phyloP scores from a whole-genome alignment of 139 green algal species.

The Protoeuglena noctilucae region DNA sequence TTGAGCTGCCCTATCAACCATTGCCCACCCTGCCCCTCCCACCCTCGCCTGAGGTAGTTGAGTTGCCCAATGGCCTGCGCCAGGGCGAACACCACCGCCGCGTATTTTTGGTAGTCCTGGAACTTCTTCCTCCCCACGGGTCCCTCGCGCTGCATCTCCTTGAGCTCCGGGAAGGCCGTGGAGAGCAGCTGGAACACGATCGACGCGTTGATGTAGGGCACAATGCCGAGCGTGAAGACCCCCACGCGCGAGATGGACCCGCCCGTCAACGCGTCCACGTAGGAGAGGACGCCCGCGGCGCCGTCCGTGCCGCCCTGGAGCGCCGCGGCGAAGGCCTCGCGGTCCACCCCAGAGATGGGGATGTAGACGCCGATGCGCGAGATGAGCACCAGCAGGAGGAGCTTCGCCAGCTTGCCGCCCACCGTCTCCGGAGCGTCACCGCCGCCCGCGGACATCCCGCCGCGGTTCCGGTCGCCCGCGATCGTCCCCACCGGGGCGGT shows the following conservation, averaged over 20 bases:
- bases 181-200: constrained; percentile 79
- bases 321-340: constrained; percentile 54
- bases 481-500: no score
- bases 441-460: no score
- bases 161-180: constrained; percentile 69
- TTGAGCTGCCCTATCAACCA: no score
- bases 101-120: constrained; percentile 77
- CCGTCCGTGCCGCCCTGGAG: constrained; percentile 19
- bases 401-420: constrained; percentile 18
- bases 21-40: no score
- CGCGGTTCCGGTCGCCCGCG: no score
- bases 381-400: constrained; percentile 56
- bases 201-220: constrained; percentile 97
- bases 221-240: constrained; percentile 97
- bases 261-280: constrained; percentile 82
- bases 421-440: no score
- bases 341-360: constrained; percentile 75
- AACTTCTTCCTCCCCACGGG: constrained; percentile 66
- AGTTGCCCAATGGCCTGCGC: constrained; percentile 77
- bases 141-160: constrained; percentile 91
- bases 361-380: constrained; percentile 85
- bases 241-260: constrained; percentile 58
- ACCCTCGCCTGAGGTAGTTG: no score
- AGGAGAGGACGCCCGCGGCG: constrained; percentile 63
- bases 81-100: constrained; percentile 71